Base-by-base conservation (phyloP, 305 asterid genomes). In the Nicotiana rustica region DNA sequence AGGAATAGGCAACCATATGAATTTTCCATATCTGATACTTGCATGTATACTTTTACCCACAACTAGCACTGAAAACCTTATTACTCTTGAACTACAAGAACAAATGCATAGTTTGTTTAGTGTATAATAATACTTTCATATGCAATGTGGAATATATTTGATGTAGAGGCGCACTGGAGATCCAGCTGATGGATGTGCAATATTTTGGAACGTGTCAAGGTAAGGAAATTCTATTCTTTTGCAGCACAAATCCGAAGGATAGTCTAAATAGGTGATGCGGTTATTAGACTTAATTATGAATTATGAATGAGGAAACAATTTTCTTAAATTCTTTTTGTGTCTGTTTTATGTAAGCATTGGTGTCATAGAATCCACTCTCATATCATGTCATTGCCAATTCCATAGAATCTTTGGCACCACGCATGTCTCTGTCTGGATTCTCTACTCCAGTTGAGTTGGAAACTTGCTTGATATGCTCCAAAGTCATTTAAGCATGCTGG, bases 171-270 rank as follows among this genome's bases (percentile, higher is more conserved):
- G 99, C 83, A 96, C 99, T 18, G 98, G 99, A 67, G 86, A 89
- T 84, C 94, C 93, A 76, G 90, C 87, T 60, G 99, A 96, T 90
- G 99, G 99, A 73, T 96, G 99, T 92, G 98, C 99, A 82, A 91
- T 89, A 85, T 95, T 96, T 87, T 96, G 99, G 99, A 94, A 94
- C 85, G 85, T 65, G 67, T 91, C 97, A 83, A 92, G 98, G 99
- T 93, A 89, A 67, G 80, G 55, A 76, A 64, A 55, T 84, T 83
- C 69, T 64, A 36, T 84, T 78, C 84, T 64, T 80, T 52, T 86
- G 83, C 71, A 59, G 56, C 64, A 29, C 47, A 52, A 52, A 75
- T 75, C 5, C 1, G 47, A 52, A 52, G 80, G 25, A 75, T 75
- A 52, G 25, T 49, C 29, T 75, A 75, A 52, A 52, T 29, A 52